Evolutionary conservation across 345 rosid species (phyloP).

Genomic region (Acer saccharum): DNA sequence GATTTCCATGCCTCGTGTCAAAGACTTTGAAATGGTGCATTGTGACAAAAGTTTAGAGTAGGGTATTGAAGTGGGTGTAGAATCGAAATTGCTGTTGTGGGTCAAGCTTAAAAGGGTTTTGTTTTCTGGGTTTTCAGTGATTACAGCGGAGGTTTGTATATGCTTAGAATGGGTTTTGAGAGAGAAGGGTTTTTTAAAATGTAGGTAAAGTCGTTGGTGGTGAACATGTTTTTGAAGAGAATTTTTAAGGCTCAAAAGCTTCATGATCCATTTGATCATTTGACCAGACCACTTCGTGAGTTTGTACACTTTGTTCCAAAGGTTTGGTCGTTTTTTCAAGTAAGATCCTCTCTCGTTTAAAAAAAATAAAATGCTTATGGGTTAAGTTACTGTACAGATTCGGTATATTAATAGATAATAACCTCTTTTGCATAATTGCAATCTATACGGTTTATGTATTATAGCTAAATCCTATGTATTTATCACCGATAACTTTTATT

Average conservation of each 20-base stretch:
- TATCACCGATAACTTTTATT: too few relatives aligned
- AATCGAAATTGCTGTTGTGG: neutral
- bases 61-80: slow-evolving; percentile 9
- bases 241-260: slow-evolving; percentile 10
- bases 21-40: slow-evolving; percentile 45
- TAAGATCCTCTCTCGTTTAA: neutral
- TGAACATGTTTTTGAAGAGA: slow-evolving; percentile 30
- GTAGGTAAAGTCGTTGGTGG: slow-evolving; percentile 29
- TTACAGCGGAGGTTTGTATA: slow-evolving; percentile 14
- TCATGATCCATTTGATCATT: slow-evolving; percentile 40
- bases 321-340: neutral
- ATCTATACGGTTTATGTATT: too few relatives aligned
- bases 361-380: too few relatives aligned
- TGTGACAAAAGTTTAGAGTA: slow-evolving; percentile 43
- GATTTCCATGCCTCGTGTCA: slow-evolving; percentile 36
- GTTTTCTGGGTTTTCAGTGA: slow-evolving; percentile 16
- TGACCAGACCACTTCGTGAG: neutral
- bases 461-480: too few relatives aligned
- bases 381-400: too few relatives aligned
- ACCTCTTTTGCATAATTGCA: too few relatives aligned
- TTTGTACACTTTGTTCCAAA: neutral
- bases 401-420: too few relatives aligned
- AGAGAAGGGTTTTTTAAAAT: slow-evolving; percentile 20
- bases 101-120: neutral
- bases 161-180: slow-evolving; percentile 19